Evolutionary conservation across 805 yeast genomes (phyloP), one percentile per base, ranked within the genome.

Genomic region (Kurtzmaniella fragi): DNA sequence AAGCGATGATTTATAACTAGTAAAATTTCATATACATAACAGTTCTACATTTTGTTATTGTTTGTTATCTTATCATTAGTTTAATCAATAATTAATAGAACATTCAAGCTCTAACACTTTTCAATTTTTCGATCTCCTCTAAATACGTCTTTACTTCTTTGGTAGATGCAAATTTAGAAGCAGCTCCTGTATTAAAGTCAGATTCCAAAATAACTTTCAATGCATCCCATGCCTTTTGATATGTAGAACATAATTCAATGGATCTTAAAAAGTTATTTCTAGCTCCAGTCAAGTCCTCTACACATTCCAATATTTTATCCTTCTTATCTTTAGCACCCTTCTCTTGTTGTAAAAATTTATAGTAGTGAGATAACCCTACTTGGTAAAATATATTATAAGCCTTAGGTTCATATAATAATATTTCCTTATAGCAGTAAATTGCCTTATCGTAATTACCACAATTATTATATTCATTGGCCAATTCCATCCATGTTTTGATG

Each of bases 161-260:
- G 28, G 35, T 16, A 12, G 44, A 41, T 6, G 44, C 42, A 20
- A 47, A 40, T 20, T 42, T 43, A 9, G 26, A 12, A 17, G 30
- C 35, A 17, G 62, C 34, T 35, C 52, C 55, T 1, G 47, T 50
- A 39, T 46, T 43, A 34, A 59, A 47, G 4, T 37, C 44, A 20
- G 42, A 38, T 12, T 44, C 42, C 11, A 47, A 43, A 2, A 75
- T 56, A 9, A 70, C 50, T 31, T 67, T 69, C 2, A 85, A 60
- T 1, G 91, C 90, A 27, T 75, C 57, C 95, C 95, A 90, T 12
- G 87, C 84, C 46, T 87, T 72, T 15, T 75, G 60, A 55, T 77
- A 84, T 26, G 69, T 65, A 33, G 82, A 84, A 50, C 87, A 80
- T 29, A 90, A 66, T 58, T 93, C 98, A 5, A 88, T 80, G 7